Evolutionary conservation across 2,329 filamentous ascomycete genomes (phyloP), one percentile per base, ranked within the genome.

Genomic region (Penicillium sp.): DNA sequence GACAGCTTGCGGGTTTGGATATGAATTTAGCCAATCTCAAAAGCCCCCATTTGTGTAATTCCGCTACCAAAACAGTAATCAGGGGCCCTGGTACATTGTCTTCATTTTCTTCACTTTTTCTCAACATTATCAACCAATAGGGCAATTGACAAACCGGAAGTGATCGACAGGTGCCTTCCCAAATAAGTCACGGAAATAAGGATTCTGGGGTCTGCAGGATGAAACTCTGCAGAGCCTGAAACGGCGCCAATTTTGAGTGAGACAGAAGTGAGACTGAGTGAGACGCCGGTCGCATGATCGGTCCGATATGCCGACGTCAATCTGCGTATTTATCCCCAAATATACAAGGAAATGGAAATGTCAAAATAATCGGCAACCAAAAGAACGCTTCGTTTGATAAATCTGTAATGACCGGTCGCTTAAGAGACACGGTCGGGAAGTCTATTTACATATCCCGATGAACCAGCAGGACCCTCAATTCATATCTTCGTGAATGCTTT

Each of bases 141-240:
- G n/a, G 6, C 19, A 40, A 45, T 31, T 31, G 13, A 22, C 9
- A 31, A 13, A 10, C 8, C 19, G n/a, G 3, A 21, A 31, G 13
- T 39, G 48, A 40, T 41, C 48, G 35, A 19, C 29, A 9, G 4
- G 26, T 6, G 9, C 12, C 4, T 29, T 31, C n/a, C 43, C 29
- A 41, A 31, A 46, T 31, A 15, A 17, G 31, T 21, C 24, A 50
- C 19, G 43, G 43, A 24, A 24, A 22, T 31, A 22, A 41, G 19
- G 21, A 32, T 34, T 7, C 9, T n/a, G 21, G 22, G 31, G 21
- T 17, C 17, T 8, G 6, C 6, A 29, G 8, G 41, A 46, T 46
- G 43, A 46, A 41, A 49, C 48, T 39, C 21, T 41, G 43, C 43
- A 46, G 43, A 17, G 19, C 4, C 24, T 50, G 48, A 50, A 50